Evolutionary conservation across 2,329 filamentous ascomycete species (phyloP).

Genomic region (Cytospora leucostoma): DNA sequence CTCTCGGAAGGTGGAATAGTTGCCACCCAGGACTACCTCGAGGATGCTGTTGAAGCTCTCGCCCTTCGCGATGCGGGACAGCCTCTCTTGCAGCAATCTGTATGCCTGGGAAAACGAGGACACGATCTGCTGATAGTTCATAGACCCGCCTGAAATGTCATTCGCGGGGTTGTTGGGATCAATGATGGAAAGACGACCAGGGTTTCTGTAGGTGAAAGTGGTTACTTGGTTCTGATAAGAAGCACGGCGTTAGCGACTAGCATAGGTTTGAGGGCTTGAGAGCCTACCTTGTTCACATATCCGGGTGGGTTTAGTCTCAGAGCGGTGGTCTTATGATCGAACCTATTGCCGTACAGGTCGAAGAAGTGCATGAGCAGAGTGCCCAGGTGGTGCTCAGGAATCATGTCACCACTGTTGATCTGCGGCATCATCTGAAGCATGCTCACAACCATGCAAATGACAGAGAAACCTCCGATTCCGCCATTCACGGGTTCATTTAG

Average conservation of each 20-base stretch:
- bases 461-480: constrained; percentile 89
- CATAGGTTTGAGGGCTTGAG: neutral
- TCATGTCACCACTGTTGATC: constrained; percentile 61
- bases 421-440: constrained; percentile 80
- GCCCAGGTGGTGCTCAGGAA: constrained; percentile 69
- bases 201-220: constrained; percentile 58
- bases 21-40: constrained; percentile 70
- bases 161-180: constrained; percentile 86
- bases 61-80: constrained; percentile 49
- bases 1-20: constrained; percentile 72
- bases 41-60: constrained; percentile 59
- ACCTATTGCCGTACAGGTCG: constrained; percentile 82
- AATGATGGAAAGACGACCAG: constrained; percentile 77
- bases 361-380: constrained; percentile 85
- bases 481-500: constrained; percentile 91
- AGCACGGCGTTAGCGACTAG: constrained; percentile 6
- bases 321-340: constrained; percentile 69
- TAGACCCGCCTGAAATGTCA: constrained; percentile 87
- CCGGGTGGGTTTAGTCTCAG: constrained; percentile 76
- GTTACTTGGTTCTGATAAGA: constrained; percentile 45
- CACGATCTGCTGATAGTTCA: constrained; percentile 67
- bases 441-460: constrained; percentile 91
- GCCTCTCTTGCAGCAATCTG: constrained; percentile 55
- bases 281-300: constrained; percentile 73
- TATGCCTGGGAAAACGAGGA: constrained; percentile 69